A percentile compares a stretch with the other conserved stretches of the same genome.
Evolutionary conservation across 257 asterid species (phyloP).

Genomic region (Capsicum pubescens): DNA sequence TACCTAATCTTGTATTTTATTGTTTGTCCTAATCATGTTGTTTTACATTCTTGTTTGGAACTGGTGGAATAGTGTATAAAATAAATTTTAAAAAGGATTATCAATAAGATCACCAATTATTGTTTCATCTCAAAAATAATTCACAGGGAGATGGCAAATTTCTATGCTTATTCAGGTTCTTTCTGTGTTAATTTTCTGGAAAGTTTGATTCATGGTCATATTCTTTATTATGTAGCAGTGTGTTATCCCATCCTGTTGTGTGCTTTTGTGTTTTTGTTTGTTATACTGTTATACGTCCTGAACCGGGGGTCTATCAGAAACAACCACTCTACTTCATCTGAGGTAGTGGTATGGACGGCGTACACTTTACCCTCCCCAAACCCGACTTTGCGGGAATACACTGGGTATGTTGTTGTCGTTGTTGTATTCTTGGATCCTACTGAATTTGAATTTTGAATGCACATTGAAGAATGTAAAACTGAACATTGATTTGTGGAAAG

Average conservation of each 20-base stretch:
- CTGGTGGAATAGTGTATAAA: neutral
- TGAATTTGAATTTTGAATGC: too few species aligned
- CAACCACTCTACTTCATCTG: too few species aligned
- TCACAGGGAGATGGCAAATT: neutral
- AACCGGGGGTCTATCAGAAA: too few species aligned
- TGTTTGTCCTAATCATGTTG: neutral
- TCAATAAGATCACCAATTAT: neutral
- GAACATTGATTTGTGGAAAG: neutral
- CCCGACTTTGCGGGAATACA: too few species aligned
- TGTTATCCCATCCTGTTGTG: too few species aligned
- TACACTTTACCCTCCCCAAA: too few species aligned
- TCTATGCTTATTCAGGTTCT: neutral
- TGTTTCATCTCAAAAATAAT: neutral
- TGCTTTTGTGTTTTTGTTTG: too few species aligned
- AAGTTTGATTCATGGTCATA: neutral
- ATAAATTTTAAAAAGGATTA: neutral
- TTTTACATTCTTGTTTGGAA: neutral
- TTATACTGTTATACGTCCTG: too few species aligned
- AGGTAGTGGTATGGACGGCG: too few species aligned
- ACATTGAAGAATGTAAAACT: neutral
- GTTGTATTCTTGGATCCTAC: too few species aligned
- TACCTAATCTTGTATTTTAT: neutral
- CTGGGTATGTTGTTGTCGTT: too few species aligned
- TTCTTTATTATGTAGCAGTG: too few species aligned
- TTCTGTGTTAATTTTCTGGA: neutral